phyloP scores from a whole-genome alignment of 1,139 yeast genomes.

The Schizosaccharomyces versatilis region DNA sequence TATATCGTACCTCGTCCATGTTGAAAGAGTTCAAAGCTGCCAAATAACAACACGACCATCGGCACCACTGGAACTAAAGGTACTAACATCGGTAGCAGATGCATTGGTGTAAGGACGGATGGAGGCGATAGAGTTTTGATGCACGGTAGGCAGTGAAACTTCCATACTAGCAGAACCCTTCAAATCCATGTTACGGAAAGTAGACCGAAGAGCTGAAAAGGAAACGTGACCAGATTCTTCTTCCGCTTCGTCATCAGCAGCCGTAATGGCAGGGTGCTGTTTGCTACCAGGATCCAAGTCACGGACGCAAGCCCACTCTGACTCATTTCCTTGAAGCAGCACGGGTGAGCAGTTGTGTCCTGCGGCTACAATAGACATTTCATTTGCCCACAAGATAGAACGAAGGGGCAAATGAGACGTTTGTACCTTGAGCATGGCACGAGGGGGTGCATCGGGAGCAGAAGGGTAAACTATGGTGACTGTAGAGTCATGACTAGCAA shows the following conservation, averaged over 20 bases:
- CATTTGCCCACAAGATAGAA: slow-evolving; percentile 45
- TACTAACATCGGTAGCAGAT: slow-evolving; percentile 3
- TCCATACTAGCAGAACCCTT: slow-evolving; percentile 33
- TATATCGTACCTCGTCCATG: neutral
- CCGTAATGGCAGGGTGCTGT: slow-evolving; percentile 11
- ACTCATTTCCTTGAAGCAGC: slow-evolving; percentile 47
- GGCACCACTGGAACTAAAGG: slow-evolving; percentile 8
- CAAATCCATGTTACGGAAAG: slow-evolving; percentile 88
- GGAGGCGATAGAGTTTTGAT: slow-evolving; percentile 57
- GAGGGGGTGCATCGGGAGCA: slow-evolving; percentile 47
- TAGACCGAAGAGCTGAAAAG: slow-evolving; percentile 67
- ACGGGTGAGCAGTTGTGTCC: slow-evolving; percentile 89
- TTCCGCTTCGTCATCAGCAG: slow-evolving; percentile 14
- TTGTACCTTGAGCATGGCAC: slow-evolving; percentile 27
- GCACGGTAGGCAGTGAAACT: slow-evolving; percentile 48
- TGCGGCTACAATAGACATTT: slow-evolving; percentile 53
- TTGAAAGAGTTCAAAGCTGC: slow-evolving; percentile 1
- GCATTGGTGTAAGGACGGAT: slow-evolving; percentile 4
- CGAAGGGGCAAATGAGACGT: slow-evolving; percentile 71
- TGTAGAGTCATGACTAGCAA: slow-evolving; percentile 27
- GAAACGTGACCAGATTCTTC: slow-evolving; percentile 29
- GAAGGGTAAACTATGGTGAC: slow-evolving; percentile 48
- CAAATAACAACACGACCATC: slow-evolving; percentile 10
- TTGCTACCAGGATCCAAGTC: slow-evolving; percentile 37
- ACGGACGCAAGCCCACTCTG: slow-evolving; percentile 45